phyloP scores from a whole-genome alignment of 2,329 filamentous ascomycete genomes.

The Gaeumannomyces sp. region DNA sequence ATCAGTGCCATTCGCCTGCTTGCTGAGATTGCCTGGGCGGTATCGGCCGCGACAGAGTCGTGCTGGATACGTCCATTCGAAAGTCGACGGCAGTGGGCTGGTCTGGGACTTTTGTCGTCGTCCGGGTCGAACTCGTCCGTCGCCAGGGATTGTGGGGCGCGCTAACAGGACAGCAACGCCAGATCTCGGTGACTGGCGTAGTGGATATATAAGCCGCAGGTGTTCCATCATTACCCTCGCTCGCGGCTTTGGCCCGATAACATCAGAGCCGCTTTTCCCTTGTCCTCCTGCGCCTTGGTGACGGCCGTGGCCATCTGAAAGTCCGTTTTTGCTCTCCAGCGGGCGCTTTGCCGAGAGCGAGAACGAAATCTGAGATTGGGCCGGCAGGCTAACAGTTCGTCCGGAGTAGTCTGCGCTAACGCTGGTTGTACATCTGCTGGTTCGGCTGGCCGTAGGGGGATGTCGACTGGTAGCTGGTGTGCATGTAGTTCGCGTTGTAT shows the following conservation, averaged over 20 bases:
- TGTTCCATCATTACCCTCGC: background rate
- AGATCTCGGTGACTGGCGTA: background rate
- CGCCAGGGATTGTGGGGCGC: background rate
- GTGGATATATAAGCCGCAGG: background rate
- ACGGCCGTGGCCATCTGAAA: background rate
- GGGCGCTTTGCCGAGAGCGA: background rate
- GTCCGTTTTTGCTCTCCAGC: background rate
- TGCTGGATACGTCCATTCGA: background rate
- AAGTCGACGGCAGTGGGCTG: background rate
- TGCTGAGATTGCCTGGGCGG: no score
- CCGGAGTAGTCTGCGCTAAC: slow-evolving; percentile 29
- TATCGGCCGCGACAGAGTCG: background rate
- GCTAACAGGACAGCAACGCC: background rate
- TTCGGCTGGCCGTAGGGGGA: slow-evolving; percentile 52
- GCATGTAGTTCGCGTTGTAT: slow-evolving; percentile 49
- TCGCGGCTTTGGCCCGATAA: no score
- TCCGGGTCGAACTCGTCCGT: background rate
- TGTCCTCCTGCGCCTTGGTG: background rate
- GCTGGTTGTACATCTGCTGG: slow-evolving; percentile 55
- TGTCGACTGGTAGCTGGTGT: slow-evolving; percentile 51
- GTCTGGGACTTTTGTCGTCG: background rate
- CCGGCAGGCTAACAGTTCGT: background rate
- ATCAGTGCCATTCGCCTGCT: background rate
- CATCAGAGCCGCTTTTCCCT: background rate
- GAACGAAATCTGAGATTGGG: no score